Conservation (phyloP, 768 basidiomycete species). For the Rhodotorula toruloides region DNA sequence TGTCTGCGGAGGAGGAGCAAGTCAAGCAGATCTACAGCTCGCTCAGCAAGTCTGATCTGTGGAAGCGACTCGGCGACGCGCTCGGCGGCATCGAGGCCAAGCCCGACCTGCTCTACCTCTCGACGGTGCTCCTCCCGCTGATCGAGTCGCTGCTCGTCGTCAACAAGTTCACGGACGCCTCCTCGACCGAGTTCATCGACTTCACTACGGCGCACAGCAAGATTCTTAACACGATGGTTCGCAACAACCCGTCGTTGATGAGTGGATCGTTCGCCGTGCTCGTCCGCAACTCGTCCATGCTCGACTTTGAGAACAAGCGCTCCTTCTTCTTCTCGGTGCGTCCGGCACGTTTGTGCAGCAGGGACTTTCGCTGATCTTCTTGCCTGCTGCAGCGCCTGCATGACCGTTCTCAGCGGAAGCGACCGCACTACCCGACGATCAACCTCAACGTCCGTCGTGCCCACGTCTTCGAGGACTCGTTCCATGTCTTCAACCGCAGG, state of each 20-base stretch:
- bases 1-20: constrained; percentile 33
- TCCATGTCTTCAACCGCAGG: constrained; percentile 80
- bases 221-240: constrained; percentile 91
- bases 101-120: constrained; percentile 75
- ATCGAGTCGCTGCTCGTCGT: constrained; percentile 68
- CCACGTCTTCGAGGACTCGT: constrained; percentile 96
- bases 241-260: constrained; percentile 96
- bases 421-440: constrained; percentile 58
- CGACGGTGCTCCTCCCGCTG: constrained; percentile 83
- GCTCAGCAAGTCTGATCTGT: constrained; percentile 82
- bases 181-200: constrained; percentile 34
- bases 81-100: constrained; percentile 74
- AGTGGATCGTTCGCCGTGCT: constrained; percentile 95
- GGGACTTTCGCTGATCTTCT: not conserved
- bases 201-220: constrained; percentile 36
- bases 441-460: constrained; percentile 81
- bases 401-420: constrained; percentile 60
- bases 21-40: constrained; percentile 83
- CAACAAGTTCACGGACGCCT: constrained; percentile 39
- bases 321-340: constrained; percentile 50
- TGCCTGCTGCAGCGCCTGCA: constrained; percentile 74
- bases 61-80: constrained; percentile 85
- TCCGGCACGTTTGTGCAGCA: not conserved
- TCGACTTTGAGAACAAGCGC: constrained; percentile 99
- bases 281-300: constrained; percentile 88